A percentile compares a stretch with the other conserved stretches of the same genome.
Evolutionary conservation across 1,139 yeast genomes (phyloP).

Genomic region (Kodamaea suecica): DNA sequence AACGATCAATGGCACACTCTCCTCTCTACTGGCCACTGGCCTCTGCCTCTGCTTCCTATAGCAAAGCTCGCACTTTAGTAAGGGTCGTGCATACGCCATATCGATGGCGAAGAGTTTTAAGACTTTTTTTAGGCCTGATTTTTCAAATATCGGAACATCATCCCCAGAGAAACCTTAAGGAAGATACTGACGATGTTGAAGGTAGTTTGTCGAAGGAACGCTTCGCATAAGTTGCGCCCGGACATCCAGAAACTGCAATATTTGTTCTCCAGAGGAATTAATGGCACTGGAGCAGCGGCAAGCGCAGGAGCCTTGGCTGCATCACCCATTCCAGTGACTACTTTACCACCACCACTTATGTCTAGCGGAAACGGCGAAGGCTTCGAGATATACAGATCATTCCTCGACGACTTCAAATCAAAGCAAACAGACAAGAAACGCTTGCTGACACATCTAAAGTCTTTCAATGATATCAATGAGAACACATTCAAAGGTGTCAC

Average conservation of each 20-base stretch:
- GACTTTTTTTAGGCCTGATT: background rate
- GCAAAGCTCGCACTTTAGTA: too few relatives aligned
- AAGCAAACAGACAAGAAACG: constrained; percentile 4
- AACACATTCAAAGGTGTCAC: constrained; percentile 15
- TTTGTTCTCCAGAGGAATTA: constrained; percentile 1
- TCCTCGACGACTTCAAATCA: constrained; percentile 12
- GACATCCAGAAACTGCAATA: background rate
- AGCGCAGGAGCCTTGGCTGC: background rate
- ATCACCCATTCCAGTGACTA: background rate
- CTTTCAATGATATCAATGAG: constrained; percentile 23
- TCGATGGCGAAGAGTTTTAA: background rate
- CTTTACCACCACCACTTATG: background rate
- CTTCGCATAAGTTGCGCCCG: background rate
- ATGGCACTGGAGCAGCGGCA: constrained; percentile 3
- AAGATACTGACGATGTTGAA: too few relatives aligned
- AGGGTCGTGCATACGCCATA: background rate
- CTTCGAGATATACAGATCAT: constrained; percentile 14
- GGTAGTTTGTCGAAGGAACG: constrained; percentile 8
- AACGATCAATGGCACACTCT: too few relatives aligned
- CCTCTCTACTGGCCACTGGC: too few relatives aligned
- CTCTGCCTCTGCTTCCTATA: too few relatives aligned
- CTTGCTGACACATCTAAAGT: constrained; percentile 17
- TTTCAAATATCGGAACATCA: constrained; percentile 5
- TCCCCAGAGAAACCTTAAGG: too few relatives aligned
- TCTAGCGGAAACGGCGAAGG: constrained; percentile 5